Base-by-base conservation (phyloP, 164 flowering plant species). In the Umbellularia californica region DNA sequence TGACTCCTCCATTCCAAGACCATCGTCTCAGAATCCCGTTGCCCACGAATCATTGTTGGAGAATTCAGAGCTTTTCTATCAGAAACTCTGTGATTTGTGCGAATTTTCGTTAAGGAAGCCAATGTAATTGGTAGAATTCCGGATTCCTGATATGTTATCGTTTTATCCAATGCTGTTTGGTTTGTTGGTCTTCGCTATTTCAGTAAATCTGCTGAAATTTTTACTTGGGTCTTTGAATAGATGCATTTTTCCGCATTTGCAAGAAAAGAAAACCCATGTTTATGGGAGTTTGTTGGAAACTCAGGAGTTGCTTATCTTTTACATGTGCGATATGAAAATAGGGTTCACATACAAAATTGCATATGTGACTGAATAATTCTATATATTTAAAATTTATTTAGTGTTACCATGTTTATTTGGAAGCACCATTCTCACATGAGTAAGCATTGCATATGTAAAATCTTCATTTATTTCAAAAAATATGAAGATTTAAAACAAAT, bases 31-130 rank as follows among this genome's bases (percentile, higher is more conserved):
- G 13, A 55, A 5, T 24, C 11, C 22, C 7, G 50, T 25, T 1
- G 15, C n/a, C 70, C 15, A 27, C 6, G 74, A 67, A 50, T 24
- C 63, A 1, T 13, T 67, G 51, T 12, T 74, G 60, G 60, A 65
- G 47, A 74, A 74, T 41, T 58, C 71, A 4, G 12, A 78, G 47
- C 62, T 51, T 62, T 78, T 80, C 76, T 84, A 77, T 58, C 72
- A 78, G 50, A 78, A 77, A 70, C 78, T 82, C 14, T 55, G 78
- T 19, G 20, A 55, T 55, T 55, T 55, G 70, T 50, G 78, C 23
- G 58, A 82, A 51, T 64, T 73, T 3, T 74, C 77, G 13, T 79
- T 80, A 58, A 70, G 78, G 12, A 72, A 77, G 64, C 77, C 73
- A 19, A 52, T 64, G 86, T 84, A 69, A 84, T 83, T 77, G 65